These are phyloP conservation scores for Pleurotus pulmonarius DNA, from an alignment of 768 basidiomycete species.

Conservation along the genomic window DNA sequence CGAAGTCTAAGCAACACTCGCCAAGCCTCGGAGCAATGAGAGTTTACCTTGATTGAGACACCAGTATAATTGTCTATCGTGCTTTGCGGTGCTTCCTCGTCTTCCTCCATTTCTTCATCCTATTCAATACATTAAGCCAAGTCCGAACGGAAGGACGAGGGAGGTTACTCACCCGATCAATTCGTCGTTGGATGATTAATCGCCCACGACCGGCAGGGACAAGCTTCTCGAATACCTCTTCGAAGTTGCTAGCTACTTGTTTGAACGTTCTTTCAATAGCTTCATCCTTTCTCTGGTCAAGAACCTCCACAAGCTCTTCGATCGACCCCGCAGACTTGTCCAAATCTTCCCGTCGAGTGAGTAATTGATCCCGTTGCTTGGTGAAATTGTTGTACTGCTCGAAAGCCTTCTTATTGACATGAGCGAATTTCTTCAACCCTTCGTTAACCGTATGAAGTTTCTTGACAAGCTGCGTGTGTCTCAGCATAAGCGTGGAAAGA, in stretches of 20 bases:
- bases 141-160: not conserved
- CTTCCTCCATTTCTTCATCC: slow-evolving; percentile 75
- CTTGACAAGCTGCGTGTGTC: slow-evolving; percentile 69
- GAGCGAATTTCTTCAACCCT: slow-evolving; percentile 90
- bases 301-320: slow-evolving; percentile 85
- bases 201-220: slow-evolving; percentile 92
- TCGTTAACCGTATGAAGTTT: slow-evolving; percentile 92
- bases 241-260: slow-evolving; percentile 95
- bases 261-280: slow-evolving; percentile 98
- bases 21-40: not conserved
- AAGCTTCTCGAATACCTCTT: slow-evolving; percentile 93
- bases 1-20: slow-evolving; percentile 4
- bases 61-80: slow-evolving; percentile 94
- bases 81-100: slow-evolving; percentile 72
- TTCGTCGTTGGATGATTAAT: slow-evolving; percentile 87
- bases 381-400: slow-evolving; percentile 99
- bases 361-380: slow-evolving; percentile 90
- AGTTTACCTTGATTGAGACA: slow-evolving; percentile 82
- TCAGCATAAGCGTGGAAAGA: not conserved
- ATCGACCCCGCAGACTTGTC: slow-evolving; percentile 89
- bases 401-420: slow-evolving; percentile 99
- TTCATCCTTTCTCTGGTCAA: slow-evolving; percentile 97
- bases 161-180: slow-evolving; percentile 63
- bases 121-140: slow-evolving; percentile 17
- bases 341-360: slow-evolving; percentile 84